Base-by-base conservation (phyloP, 2,329 filamentous ascomycete genomes). In the Colletotrichum lentis region DNA sequence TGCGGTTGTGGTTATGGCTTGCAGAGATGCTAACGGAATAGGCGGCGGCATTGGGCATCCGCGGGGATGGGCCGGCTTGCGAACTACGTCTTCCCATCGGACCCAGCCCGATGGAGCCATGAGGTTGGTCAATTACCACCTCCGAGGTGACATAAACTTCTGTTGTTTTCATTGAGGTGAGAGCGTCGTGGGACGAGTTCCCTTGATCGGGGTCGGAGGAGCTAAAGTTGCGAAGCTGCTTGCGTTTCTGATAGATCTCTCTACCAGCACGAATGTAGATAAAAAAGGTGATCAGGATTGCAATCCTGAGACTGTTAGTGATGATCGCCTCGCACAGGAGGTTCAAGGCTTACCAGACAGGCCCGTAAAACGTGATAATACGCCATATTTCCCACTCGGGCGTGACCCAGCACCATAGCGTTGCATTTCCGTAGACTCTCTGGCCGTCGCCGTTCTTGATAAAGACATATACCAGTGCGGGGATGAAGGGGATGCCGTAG, bases 361-460 rank as follows among this genome's bases (percentile, higher is more conserved):
- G 90, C 0, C 82, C 89, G 73, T 96, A 96, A 75, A 94, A 95
- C 35, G 88, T 85, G 3, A 87, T 86, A 65, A 96, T 88, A 46
- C 92, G 89, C 77, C 92, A 87, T 66, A 89, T 85, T 64, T 92
- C 90, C 86, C 90, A 94, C 5, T 86, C 78, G 2, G 80, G 74
- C 2, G 84, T 80, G 20, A 96, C 83, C 92, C 92, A 96, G 76
- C 93, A 96, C 93, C 92, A 96, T 24, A 96, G 78, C 1, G 86
- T 87, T 35, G 92, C 92, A 72, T 91, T 84, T 1, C 92, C 92
- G 75, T 94, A 94, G 60, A 95, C 85, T 3, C 82, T 85, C 20
- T 73, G 63, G 5, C 87, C 86, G 27, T 81, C 78, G 0, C 75
- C 73, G 54, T 83, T 83, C 65, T 82, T 81, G 62, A 94, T 79